Evolutionary conservation across 2,329 filamentous ascomycete genomes (phyloP).

Genomic region (Verticillium klebahnii): DNA sequence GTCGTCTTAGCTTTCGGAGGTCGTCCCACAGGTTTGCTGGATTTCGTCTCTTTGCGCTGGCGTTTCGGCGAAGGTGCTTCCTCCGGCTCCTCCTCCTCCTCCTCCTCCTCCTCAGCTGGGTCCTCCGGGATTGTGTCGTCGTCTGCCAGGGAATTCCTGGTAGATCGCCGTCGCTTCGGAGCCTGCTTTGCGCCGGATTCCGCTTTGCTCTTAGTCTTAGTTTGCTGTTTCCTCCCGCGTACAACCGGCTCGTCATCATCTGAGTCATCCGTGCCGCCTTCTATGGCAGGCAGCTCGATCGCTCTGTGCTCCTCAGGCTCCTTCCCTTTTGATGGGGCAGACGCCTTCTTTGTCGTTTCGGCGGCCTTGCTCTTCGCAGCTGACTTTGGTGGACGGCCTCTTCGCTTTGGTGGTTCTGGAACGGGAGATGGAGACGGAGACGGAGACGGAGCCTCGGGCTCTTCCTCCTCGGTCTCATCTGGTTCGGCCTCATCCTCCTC

Average conservation of each 20-base stretch:
- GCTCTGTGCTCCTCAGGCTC: neutral
- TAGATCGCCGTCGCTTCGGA: conserved; percentile 12
- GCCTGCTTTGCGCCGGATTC: neutral
- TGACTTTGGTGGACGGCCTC: neutral
- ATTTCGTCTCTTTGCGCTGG: conserved; percentile 13
- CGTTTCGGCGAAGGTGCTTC: conserved; percentile 10
- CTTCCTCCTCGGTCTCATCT: conserved; percentile 13
- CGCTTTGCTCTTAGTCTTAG: neutral
- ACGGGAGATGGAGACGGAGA: neutral
- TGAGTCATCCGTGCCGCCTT: conserved; percentile 2
- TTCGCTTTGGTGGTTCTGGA: neutral
- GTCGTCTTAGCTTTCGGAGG: conserved; percentile 7
- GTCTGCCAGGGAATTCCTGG: conserved; percentile 5
- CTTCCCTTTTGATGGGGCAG: neutral
- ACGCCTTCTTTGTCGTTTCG: neutral
- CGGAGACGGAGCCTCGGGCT: neutral
- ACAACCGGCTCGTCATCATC: conserved; percentile 11
- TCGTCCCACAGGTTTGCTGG: conserved; percentile 3
- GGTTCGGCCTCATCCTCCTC: conserved; percentile 22
- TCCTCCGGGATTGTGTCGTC: neutral
- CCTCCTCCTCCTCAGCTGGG: conserved; percentile 5
- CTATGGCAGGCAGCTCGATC: neutral
- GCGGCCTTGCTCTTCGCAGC: neutral
- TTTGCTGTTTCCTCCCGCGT: conserved; percentile 13
- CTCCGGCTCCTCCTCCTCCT: conserved; percentile 7